Evolutionary conservation across 1,139 yeast species (phyloP).

Genomic region (Blastobotrys proliferans): DNA sequence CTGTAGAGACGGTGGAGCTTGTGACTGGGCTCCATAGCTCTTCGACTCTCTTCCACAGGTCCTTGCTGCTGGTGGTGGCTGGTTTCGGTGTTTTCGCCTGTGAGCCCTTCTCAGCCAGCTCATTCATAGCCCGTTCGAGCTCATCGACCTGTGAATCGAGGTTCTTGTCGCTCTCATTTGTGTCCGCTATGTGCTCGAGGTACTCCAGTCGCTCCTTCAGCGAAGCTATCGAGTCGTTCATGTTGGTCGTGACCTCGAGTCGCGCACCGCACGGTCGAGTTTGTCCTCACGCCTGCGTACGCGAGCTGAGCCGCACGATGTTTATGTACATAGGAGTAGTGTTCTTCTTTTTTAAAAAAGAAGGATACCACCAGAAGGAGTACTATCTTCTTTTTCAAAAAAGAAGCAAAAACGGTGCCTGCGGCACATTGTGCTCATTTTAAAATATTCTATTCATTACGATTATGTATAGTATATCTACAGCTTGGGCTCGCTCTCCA

Average conservation of each 20-base stretch:
- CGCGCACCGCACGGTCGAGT: too few relatives aligned
- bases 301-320: too few relatives aligned
- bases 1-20: constrained; percentile 6
- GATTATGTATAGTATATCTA: background rate
- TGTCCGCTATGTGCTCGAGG: constrained; percentile 16
- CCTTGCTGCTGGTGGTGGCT: constrained; percentile 11
- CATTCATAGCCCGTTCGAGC: constrained; percentile 15
- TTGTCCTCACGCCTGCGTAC: too few relatives aligned
- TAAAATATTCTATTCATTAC: background rate
- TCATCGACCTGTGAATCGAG: constrained; percentile 18
- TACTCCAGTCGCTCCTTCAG: constrained; percentile 17
- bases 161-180: constrained; percentile 2
- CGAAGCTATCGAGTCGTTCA: constrained; percentile 12
- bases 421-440: background rate
- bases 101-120: constrained; percentile 9
- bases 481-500: constrained; percentile 12
- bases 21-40: constrained; percentile 10
- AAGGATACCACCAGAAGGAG: too few relatives aligned
- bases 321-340: too few relatives aligned
- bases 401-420: too few relatives aligned
- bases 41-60: constrained; percentile 16
- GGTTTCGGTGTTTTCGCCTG: constrained; percentile 4
- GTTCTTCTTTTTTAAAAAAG: too few relatives aligned
- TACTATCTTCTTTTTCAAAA: too few relatives aligned
- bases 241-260: too few relatives aligned